Evolutionary conservation across 208 protist genomes (phyloP).

Genomic region (Wallacemonas sp.): DNA sequence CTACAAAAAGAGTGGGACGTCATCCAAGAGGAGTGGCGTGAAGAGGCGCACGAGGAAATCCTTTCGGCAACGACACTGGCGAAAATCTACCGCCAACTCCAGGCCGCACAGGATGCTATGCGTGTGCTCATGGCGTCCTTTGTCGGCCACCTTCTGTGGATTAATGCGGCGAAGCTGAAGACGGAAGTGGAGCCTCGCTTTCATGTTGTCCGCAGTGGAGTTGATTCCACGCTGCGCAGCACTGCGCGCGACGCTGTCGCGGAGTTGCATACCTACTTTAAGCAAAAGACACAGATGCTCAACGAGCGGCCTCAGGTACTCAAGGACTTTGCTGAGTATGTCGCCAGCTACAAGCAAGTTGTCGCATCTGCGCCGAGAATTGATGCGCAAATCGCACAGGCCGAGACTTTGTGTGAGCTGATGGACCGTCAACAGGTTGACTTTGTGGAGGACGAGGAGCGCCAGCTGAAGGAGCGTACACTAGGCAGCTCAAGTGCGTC

Average conservation of each 20-base stretch:
- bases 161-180: conserved; percentile 90
- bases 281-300: conserved; percentile 83
- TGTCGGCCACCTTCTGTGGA: conserved; percentile 86
- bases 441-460: conserved; percentile 87
- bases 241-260: conserved; percentile 57
- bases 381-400: conserved; percentile 69
- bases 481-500: conserved; percentile 63
- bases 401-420: conserved; percentile 86
- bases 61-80: conserved; percentile 55
- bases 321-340: conserved; percentile 84
- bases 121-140: conserved; percentile 87
- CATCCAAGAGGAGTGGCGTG: conserved; percentile 74
- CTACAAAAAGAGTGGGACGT: conserved; percentile 76
- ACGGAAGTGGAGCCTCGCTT: conserved; percentile 88
- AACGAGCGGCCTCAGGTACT: conserved; percentile 72
- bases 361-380: conserved; percentile 36
- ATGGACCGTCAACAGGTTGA: conserved; percentile 91
- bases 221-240: conserved; percentile 72
- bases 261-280: conserved; percentile 83
- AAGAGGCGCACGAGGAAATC: conserved; percentile 49
- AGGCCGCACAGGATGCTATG: conserved; percentile 79
- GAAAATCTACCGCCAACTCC: conserved; percentile 75
- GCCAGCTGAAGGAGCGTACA: conserved; percentile 85
- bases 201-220: conserved; percentile 62
- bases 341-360: conserved; percentile 84